phyloP scores from a whole-genome alignment of 2,329 filamentous ascomycete genomes.

The Trichoderma sp. region DNA sequence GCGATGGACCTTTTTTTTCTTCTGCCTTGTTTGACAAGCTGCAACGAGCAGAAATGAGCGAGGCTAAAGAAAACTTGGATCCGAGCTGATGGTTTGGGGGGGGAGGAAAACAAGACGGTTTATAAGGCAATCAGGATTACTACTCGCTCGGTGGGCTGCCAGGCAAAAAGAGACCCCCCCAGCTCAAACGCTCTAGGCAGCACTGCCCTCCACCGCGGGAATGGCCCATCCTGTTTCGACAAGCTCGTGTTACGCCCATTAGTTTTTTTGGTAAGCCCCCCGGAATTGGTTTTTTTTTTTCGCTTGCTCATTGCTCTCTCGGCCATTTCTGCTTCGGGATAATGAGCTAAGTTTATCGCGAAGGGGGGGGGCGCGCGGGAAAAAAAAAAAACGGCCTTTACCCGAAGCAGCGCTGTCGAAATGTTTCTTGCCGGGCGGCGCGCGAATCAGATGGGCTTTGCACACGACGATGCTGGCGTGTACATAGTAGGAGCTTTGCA shows the following conservation, averaged over 20 bases:
- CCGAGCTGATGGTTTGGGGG: neutral
- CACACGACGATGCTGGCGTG: neutral
- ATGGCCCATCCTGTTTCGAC: neutral
- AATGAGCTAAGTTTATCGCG: neutral
- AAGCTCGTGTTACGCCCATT: slow-evolving; percentile 1
- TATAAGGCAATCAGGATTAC: slow-evolving; percentile 1
- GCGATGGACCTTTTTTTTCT: neutral
- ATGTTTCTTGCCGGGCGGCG: neutral
- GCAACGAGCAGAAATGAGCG: neutral
- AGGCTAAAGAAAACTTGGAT: slow-evolving; percentile 9
- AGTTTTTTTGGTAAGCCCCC: neutral
- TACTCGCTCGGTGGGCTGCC: slow-evolving; percentile 8
- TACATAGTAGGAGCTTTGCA: neutral
- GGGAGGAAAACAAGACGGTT: neutral
- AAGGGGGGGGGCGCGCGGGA: neutral
- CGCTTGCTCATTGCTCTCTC: neutral
- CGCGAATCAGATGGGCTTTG: neutral
- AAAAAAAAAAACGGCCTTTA: neutral
- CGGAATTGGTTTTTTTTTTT: neutral
- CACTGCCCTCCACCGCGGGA: slow-evolving; percentile 14
- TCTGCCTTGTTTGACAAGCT: neutral
- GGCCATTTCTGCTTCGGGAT: slow-evolving; percentile 16
- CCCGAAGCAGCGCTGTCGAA: neutral
- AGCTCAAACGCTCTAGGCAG: slow-evolving; percentile 16
- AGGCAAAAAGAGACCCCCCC: slow-evolving; percentile 3